These are phyloP conservation scores for Quercus berberidifolia DNA, from an alignment of 306 rosid genomes.

Conservation along the genomic window DNA sequence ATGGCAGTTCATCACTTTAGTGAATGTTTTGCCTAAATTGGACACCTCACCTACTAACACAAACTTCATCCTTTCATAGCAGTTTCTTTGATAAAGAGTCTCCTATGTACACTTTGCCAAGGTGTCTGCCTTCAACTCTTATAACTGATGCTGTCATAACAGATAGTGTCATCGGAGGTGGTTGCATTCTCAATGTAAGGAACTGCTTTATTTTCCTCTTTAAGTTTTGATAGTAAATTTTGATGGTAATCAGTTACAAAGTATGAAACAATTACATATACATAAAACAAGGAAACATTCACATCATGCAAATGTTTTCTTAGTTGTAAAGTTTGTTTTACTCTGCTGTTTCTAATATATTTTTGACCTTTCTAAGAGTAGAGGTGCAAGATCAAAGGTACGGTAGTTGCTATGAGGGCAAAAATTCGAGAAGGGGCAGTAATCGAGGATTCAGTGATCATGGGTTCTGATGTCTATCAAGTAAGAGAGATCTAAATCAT, in stretches of 20 bases:
- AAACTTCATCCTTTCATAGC: conserved; percentile 1
- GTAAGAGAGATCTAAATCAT: conserved; percentile 8
- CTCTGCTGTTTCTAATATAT: background rate
- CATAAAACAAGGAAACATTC: background rate
- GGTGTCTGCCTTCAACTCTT: conserved; percentile 35
- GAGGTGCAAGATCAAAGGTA: conserved; percentile 37
- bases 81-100: conserved; percentile 28
- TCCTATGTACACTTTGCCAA: conserved; percentile 32
- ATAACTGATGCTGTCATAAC: conserved; percentile 23
- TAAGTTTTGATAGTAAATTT: background rate
- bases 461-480: conserved; percentile 33
- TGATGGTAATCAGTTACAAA: background rate
- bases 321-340: background rate
- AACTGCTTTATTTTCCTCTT: background rate
- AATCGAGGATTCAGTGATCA: conserved; percentile 35
- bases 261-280: background rate
- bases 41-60: conserved; percentile 11
- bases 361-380: conserved; percentile 17
- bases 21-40: background rate
- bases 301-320: background rate
- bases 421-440: conserved; percentile 31
- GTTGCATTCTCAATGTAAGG: conserved; percentile 43
- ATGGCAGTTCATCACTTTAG: background rate
- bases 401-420: conserved; percentile 30
- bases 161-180: conserved; percentile 41